Conservation (phyloP, 139 green algal genomes). For the Pycnococcus provasolii region DNA sequence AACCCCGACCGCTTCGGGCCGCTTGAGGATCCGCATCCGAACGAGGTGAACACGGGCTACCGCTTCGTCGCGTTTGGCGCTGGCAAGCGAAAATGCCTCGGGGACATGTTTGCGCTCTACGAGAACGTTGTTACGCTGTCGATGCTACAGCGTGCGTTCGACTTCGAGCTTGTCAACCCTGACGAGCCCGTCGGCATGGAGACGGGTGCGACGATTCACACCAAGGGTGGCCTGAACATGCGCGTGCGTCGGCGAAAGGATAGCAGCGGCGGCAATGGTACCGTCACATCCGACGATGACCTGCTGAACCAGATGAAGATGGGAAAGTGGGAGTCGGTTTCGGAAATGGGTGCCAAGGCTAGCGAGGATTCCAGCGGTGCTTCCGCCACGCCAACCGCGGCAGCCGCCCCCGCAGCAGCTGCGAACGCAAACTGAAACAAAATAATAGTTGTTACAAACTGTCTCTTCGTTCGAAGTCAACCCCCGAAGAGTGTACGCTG, state of each 20-base stretch:
- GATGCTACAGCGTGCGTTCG: constrained; percentile 70
- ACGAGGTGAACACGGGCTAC: constrained; percentile 89
- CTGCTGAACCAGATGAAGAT: too few species aligned
- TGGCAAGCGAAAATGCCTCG: constrained; percentile 88
- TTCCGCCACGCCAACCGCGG: too few species aligned
- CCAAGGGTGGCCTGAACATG: constrained; percentile 66
- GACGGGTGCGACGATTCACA: constrained; percentile 96
- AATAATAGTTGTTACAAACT: too few species aligned
- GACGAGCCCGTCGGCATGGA: constrained; percentile 64
- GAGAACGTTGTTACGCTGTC: constrained; percentile 69
- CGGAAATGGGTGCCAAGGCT: too few species aligned
- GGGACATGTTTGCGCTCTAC: constrained; percentile 97
- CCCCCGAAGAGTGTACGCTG: too few species aligned
- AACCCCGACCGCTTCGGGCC: constrained; percentile 83
- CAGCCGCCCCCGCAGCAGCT: too few species aligned
- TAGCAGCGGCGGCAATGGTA: too few species aligned
- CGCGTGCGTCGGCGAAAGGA: neutral
- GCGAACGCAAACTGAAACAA: too few species aligned
- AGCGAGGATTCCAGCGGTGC: too few species aligned
- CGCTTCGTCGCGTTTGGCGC: constrained; percentile 95
- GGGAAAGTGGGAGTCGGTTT: too few species aligned
- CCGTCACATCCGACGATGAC: too few species aligned
- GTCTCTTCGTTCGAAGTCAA: too few species aligned
- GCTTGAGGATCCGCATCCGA: constrained; percentile 68
- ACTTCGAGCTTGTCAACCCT: constrained; percentile 48